These are phyloP conservation scores for Piloderma croceum DNA, from an alignment of 768 basidiomycete species.

Conservation along the genomic window DNA sequence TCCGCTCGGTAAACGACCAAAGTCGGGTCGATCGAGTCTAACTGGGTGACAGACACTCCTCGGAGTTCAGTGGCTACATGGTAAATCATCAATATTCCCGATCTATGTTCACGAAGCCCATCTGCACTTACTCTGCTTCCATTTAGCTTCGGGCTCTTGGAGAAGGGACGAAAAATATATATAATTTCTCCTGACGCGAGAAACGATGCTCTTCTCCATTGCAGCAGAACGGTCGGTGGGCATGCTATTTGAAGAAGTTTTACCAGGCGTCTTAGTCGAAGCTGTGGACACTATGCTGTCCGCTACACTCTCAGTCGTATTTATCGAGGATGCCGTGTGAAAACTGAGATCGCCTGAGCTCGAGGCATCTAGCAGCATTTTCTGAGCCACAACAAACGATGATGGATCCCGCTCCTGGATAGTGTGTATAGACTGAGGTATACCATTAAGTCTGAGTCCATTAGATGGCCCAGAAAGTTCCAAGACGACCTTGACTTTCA, in stretches of 20 bases:
- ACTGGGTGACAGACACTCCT: conserved; percentile 91
- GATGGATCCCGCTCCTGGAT: conserved; percentile 64
- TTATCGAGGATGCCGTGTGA: conserved; percentile 51
- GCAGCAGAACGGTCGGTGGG: conserved; percentile 47
- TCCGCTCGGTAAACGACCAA: conserved; percentile 94
- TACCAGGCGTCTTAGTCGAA: not conserved
- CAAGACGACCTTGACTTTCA: conserved; percentile 75
- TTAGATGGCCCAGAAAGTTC: conserved; percentile 75
- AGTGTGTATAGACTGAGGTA: conserved; percentile 61
- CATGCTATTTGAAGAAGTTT: not conserved
- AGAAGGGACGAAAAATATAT: conserved; percentile 96
- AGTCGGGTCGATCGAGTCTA: conserved; percentile 96
- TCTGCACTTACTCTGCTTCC: conserved; percentile 72
- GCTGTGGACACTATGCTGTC: conserved; percentile 36
- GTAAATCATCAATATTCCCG: conserved; percentile 8
- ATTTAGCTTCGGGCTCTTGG: conserved; percentile 97
- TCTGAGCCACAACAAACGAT: conserved; percentile 51
- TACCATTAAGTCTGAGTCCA: conserved; percentile 82
- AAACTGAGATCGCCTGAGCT: conserved; percentile 66
- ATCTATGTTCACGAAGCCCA: conserved; percentile 6
- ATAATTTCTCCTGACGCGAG: conserved; percentile 86
- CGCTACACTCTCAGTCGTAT: conserved; percentile 35
- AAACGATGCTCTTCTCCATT: conserved; percentile 78
- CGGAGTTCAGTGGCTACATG: conserved; percentile 68
- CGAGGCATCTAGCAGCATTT: conserved; percentile 67